Evolutionary conservation across 129 eudicot species (phyloP).

Genomic region (Cynara cardunculus): DNA sequence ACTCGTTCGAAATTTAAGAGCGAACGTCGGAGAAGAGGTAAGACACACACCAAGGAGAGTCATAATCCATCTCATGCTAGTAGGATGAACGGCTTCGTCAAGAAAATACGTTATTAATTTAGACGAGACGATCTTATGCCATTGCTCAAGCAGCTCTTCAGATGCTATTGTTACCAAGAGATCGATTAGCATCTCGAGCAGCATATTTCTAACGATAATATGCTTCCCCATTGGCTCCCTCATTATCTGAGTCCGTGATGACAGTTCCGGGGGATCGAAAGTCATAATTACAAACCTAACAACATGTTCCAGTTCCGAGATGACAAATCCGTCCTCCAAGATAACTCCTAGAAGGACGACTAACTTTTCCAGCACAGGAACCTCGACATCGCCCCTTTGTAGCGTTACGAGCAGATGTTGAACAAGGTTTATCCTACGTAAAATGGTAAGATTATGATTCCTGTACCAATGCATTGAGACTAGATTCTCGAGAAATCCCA

Average conservation of each 20-base stretch:
- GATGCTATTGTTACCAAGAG: slow-evolving; percentile 77
- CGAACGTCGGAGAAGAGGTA: slow-evolving; percentile 48
- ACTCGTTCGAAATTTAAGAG: slow-evolving; percentile 68
- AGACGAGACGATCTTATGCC: slow-evolving; percentile 91
- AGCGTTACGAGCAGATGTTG: slow-evolving; percentile 89
- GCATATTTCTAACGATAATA: slow-evolving; percentile 94
- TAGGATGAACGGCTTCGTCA: slow-evolving; percentile 93
- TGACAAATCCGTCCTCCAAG: slow-evolving; percentile 87
- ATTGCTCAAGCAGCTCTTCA: slow-evolving; percentile 87
- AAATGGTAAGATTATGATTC: slow-evolving; percentile 91
- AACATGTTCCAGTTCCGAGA: slow-evolving; percentile 86
- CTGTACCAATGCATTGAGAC: slow-evolving; percentile 99
- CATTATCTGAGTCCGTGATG: slow-evolving; percentile 50
- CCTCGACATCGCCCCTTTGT: slow-evolving; percentile 97
- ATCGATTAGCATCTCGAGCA: slow-evolving; percentile 97
- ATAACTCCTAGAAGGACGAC: slow-evolving; percentile 91
- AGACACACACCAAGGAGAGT: slow-evolving; percentile 96
- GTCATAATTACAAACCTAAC: slow-evolving; percentile 94
- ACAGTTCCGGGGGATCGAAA: slow-evolving; percentile 79
- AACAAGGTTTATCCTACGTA: slow-evolving; percentile 85
- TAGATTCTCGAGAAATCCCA: slow-evolving; percentile 90
- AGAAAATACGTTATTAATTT: slow-evolving; percentile 79
- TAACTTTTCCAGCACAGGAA: slow-evolving; percentile 85
- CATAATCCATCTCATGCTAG: slow-evolving; percentile 97
- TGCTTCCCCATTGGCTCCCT: slow-evolving; percentile 97